Evolutionary conservation across 148 eudicot genomes (phyloP).

Genomic region (Suaeda aralocaspica): DNA sequence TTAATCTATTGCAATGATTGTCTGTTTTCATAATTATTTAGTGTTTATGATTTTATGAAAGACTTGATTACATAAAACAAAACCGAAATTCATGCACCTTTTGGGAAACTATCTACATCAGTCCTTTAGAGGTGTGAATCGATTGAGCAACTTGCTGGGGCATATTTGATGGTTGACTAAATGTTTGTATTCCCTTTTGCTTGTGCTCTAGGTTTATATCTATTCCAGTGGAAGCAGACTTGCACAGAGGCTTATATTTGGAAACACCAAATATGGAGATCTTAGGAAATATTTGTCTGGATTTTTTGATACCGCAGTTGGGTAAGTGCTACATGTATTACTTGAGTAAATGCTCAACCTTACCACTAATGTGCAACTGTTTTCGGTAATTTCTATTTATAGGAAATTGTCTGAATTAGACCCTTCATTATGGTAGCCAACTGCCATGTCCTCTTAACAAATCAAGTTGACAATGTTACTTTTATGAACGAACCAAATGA

Average conservation of each 20-base stretch:
- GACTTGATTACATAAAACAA: too few relatives aligned
- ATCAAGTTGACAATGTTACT: neutral
- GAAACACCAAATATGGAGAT: conserved; percentile 76
- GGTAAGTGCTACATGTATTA: conserved; percentile 41
- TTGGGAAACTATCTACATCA: neutral
- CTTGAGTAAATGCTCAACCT: neutral
- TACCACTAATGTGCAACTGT: neutral
- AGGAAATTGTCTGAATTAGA: neutral
- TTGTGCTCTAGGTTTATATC: conserved; percentile 65
- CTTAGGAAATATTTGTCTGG: conserved; percentile 75
- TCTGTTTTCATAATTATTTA: neutral
- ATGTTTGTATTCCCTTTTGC: neutral
- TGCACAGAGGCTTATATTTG: conserved; percentile 89
- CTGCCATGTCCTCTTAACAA: neutral
- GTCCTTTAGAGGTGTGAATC: neutral
- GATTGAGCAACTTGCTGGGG: neutral
- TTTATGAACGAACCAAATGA: neutral
- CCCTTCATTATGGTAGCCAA: neutral
- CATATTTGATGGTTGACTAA: neutral
- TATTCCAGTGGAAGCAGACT: conserved; percentile 97
- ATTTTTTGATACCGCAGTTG: conserved; percentile 79
- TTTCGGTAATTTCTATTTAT: neutral
- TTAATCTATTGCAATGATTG: neutral
- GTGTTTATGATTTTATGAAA: neutral
- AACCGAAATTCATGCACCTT: neutral